Conservation (phyloP, 345 rosid species). For the Eucalyptus polyanthemos region DNA sequence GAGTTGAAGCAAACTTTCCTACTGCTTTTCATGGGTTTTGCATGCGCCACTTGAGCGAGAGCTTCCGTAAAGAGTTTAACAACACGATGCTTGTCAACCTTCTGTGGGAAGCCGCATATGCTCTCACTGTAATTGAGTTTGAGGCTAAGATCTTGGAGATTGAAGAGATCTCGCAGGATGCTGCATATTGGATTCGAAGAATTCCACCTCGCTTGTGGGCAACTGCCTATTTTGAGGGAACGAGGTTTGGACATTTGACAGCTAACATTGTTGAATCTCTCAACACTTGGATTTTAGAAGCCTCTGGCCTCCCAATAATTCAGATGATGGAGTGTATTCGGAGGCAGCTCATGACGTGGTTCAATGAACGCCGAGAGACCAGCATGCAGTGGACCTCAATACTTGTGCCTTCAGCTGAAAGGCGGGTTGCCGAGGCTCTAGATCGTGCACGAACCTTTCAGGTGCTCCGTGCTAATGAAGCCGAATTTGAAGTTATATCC, state of each 20-base stretch:
- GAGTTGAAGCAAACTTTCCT: slow-evolving; percentile 88
- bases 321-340: slow-evolving; percentile 99
- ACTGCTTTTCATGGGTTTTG: slow-evolving; percentile 97
- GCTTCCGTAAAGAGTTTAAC: slow-evolving; percentile 91
- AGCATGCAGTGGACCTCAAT: slow-evolving; percentile 95
- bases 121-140: slow-evolving; percentile 78
- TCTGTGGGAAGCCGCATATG: slow-evolving; percentile 95
- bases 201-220: slow-evolving; percentile 97
- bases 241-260: slow-evolving; percentile 81
- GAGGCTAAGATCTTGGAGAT: slow-evolving; percentile 85
- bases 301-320: slow-evolving; percentile 92
- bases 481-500: slow-evolving; percentile 90
- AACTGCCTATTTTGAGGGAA: slow-evolving; percentile 90
- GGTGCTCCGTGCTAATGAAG: slow-evolving; percentile 92
- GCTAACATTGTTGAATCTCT: slow-evolving; percentile 80
- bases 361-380: slow-evolving; percentile 84
- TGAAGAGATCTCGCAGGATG: slow-evolving; percentile 89
- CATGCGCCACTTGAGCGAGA: slow-evolving; percentile 91
- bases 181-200: slow-evolving; percentile 86
- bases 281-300: slow-evolving; percentile 85
- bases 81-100: slow-evolving; percentile 83
- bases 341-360: slow-evolving; percentile 98
- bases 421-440: slow-evolving; percentile 78
- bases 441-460: slow-evolving; percentile 80
- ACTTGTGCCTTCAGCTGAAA: slow-evolving; percentile 90